phyloP scores from a whole-genome alignment of 1,139 yeast species.

The Suhomyces guaymorum region DNA sequence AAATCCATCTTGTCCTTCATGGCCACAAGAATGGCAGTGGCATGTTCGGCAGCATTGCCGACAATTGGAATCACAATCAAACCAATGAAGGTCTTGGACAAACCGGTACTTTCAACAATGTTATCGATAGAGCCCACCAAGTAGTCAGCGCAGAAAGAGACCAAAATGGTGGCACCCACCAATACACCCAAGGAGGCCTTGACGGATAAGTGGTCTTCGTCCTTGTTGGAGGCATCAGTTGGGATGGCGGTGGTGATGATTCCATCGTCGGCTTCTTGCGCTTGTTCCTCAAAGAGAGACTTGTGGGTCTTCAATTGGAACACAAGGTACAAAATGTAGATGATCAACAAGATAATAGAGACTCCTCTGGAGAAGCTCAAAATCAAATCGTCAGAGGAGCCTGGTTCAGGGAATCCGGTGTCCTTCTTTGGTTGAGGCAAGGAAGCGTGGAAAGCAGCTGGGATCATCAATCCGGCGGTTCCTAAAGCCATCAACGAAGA shows the following conservation, averaged over 20 bases:
- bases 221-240: constrained; percentile 32
- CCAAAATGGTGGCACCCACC: constrained; percentile 69
- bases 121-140: constrained; percentile 91
- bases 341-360: constrained; percentile 71
- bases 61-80: constrained; percentile 91
- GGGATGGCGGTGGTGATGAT: constrained; percentile 35
- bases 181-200: constrained; percentile 49
- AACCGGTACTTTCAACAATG: constrained; percentile 78
- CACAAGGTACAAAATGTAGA: constrained; percentile 74
- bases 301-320: constrained; percentile 92
- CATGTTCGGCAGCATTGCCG: constrained; percentile 98
- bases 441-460: constrained; percentile 94
- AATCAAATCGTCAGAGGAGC: constrained; percentile 51
- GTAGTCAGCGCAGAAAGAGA: constrained; percentile 89
- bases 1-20: constrained; percentile 96
- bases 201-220: constrained; percentile 39
- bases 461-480: constrained; percentile 82
- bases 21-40: constrained; percentile 92
- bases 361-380: constrained; percentile 84
- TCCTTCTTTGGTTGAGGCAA: constrained; percentile 51
- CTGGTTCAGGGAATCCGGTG: constrained; percentile 44
- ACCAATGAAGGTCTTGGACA: constrained; percentile 94
- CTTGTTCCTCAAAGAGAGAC: constrained; percentile 46
- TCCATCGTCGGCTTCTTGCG: constrained; percentile 40
- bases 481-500: constrained; percentile 89